Conservation (phyloP, 2,329 filamentous ascomycete genomes). For the Paraphoma sp. region DNA sequence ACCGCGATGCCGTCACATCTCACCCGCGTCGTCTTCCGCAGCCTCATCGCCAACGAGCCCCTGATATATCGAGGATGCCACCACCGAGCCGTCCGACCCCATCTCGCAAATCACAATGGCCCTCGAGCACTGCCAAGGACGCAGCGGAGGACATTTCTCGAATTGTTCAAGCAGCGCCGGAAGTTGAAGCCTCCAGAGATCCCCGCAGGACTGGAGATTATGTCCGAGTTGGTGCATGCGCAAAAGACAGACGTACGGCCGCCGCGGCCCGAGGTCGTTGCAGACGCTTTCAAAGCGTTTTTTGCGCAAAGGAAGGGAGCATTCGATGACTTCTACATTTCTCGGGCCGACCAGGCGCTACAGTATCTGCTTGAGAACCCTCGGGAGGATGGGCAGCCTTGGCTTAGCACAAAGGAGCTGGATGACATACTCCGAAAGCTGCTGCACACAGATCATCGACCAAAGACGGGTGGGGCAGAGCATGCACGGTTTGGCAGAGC, state of each 20-base stretch:
- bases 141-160: conserved; percentile 66
- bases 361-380: conserved; percentile 60
- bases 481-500: conserved; percentile 51
- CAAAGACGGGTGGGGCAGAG: conserved; percentile 46
- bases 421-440: conserved; percentile 15
- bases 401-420: conserved; percentile 37
- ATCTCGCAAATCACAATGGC: conserved; percentile 27
- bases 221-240: conserved; percentile 72
- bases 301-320: conserved; percentile 30
- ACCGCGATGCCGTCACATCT: conserved; percentile 65
- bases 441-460: conserved; percentile 28
- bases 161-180: conserved; percentile 69
- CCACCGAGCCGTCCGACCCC: conserved; percentile 40
- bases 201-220: conserved; percentile 73
- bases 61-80: conserved; percentile 55
- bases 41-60: conserved; percentile 60
- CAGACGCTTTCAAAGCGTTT: conserved; percentile 57
- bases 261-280: conserved; percentile 68
- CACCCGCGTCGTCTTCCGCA: conserved; percentile 65
- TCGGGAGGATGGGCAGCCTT: conserved; percentile 30
- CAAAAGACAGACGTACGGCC: conserved; percentile 69
- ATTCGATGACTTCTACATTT: conserved; percentile 53
- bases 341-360: conserved; percentile 66
- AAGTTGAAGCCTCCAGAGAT: conserved; percentile 66
- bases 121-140: conserved; percentile 20